Conservation (phyloP, 2,329 filamentous ascomycete species). For the Corniculantispora saksenae region DNA sequence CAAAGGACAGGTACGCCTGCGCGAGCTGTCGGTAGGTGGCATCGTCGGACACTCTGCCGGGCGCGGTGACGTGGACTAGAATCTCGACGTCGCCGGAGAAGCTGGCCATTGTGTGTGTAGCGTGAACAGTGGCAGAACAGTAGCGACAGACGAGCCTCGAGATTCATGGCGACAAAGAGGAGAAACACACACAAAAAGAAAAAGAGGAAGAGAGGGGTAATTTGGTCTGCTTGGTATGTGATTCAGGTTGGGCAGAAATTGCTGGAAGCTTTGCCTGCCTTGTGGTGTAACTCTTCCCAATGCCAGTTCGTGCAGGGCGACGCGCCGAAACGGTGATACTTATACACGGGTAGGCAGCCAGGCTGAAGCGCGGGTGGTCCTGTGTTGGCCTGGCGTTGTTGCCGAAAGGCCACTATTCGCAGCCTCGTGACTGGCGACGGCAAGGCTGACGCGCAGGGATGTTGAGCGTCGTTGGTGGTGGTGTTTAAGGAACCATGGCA, state of each 20-base stretch:
- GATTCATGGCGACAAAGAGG: constrained; percentile 30
- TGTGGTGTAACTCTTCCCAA: constrained; percentile 1
- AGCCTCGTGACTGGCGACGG: background rate
- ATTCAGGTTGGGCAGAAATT: background rate
- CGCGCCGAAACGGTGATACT: background rate
- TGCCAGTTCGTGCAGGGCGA: background rate
- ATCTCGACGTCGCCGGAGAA: constrained; percentile 46
- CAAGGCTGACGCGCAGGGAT: constrained; percentile 16
- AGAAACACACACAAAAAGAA: background rate
- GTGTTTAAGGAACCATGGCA: constrained; percentile 5
- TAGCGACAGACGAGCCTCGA: background rate
- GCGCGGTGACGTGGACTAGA: constrained; percentile 56
- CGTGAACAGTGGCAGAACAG: background rate
- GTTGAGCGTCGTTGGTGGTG: background rate
- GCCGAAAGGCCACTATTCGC: background rate
- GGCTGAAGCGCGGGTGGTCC: background rate
- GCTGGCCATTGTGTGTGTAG: constrained; percentile 28
- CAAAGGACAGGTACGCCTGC: constrained; percentile 52
- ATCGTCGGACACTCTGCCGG: constrained; percentile 51
- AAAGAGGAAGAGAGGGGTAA: background rate
- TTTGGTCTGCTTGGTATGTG: background rate
- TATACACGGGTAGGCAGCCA: constrained; percentile 1
- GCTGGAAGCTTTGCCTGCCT: background rate
- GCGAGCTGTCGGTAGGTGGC: constrained; percentile 50
- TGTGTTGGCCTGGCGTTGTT: background rate